Conservation (phyloP, 2,329 filamentous ascomycete species). For the Diaporthe sp. region DNA sequence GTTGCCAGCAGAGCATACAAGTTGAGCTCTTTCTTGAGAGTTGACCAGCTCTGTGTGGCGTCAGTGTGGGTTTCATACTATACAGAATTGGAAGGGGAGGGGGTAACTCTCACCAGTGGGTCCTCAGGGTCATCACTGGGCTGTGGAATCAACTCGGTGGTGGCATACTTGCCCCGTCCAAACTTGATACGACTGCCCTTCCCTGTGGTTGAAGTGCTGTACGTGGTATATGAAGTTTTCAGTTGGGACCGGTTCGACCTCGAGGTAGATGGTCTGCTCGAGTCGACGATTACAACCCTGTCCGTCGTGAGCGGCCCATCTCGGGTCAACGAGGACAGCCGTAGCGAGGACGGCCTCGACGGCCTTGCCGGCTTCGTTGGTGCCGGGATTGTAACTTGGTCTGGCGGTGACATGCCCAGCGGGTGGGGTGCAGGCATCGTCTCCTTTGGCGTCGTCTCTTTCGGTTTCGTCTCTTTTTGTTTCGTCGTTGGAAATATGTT, state of each 20-base stretch:
- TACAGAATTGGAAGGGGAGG: too few species aligned
- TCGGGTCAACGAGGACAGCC: slow-evolving; percentile 25
- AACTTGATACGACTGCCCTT: slow-evolving; percentile 56
- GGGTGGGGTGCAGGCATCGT: slow-evolving; percentile 5
- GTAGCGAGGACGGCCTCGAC: slow-evolving; percentile 24
- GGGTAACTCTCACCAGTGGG: slow-evolving; percentile 57
- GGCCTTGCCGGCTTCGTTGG: slow-evolving; percentile 18
- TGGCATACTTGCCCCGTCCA: slow-evolving; percentile 53
- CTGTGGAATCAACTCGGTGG: slow-evolving; percentile 62
- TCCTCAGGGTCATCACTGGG: slow-evolving; percentile 65
- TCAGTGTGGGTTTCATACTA: slow-evolving; percentile 8
- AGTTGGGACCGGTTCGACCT: slow-evolving; percentile 32
- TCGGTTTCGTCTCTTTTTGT: background rate
- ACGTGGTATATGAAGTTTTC: slow-evolving; percentile 36
- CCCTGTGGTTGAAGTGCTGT: slow-evolving; percentile 44
- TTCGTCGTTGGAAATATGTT: background rate
- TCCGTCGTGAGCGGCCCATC: slow-evolving; percentile 11
- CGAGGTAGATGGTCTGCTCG: slow-evolving; percentile 40
- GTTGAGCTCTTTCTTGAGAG: slow-evolving; percentile 64
- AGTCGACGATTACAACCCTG: slow-evolving; percentile 38
- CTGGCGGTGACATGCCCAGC: slow-evolving; percentile 28
- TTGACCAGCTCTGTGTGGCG: slow-evolving; percentile 62
- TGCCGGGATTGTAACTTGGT: background rate
- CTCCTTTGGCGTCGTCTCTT: background rate
- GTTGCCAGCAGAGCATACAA: slow-evolving; percentile 58